phyloP scores from a whole-genome alignment of 257 asterid species.

The Fraxinus quadrangulata region DNA sequence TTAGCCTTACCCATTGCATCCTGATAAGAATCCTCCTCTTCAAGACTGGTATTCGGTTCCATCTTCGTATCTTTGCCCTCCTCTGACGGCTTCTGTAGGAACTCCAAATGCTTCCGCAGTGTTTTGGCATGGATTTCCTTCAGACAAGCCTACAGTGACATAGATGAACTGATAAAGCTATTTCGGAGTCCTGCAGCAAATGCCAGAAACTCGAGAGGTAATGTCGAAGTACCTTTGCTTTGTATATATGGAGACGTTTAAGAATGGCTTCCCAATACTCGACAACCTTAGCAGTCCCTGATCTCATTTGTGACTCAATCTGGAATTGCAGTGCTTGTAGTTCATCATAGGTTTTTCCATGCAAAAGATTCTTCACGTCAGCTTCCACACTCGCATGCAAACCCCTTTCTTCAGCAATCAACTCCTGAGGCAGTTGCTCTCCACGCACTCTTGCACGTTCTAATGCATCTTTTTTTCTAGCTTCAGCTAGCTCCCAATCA shows the following conservation, averaged over 20 bases:
- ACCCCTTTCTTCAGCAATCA: slow-evolving; percentile 87
- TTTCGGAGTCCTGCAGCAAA: slow-evolving; percentile 29
- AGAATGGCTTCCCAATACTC: slow-evolving; percentile 95
- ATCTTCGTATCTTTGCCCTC: slow-evolving; percentile 36
- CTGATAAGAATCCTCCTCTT: slow-evolving; percentile 46
- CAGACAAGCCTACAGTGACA: slow-evolving; percentile 66
- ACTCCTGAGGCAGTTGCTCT: slow-evolving; percentile 75
- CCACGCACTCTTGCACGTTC: slow-evolving; percentile 97
- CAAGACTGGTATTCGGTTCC: slow-evolving; percentile 38
- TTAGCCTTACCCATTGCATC: slow-evolving; percentile 38
- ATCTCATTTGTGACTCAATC: slow-evolving; percentile 83
- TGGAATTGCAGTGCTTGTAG: slow-evolving; percentile 62
- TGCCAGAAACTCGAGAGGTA: slow-evolving; percentile 19
- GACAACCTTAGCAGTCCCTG: slow-evolving; percentile 92
- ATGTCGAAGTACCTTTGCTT: slow-evolving; percentile 67
- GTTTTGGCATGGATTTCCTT: slow-evolving; percentile 86
- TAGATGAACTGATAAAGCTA: slow-evolving; percentile 25
- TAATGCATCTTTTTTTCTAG: slow-evolving; percentile 75
- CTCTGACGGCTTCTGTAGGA: slow-evolving; percentile 56
- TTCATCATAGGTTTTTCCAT: slow-evolving; percentile 68
- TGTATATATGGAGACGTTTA: slow-evolving; percentile 81
- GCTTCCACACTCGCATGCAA: slow-evolving; percentile 78
- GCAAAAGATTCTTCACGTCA: slow-evolving; percentile 68
- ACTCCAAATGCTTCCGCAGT: slow-evolving; percentile 72
- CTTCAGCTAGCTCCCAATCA: slow-evolving; percentile 92